Evolutionary conservation across 257 asterid species (phyloP).

Genomic region (Euphrasia confusa): DNA sequence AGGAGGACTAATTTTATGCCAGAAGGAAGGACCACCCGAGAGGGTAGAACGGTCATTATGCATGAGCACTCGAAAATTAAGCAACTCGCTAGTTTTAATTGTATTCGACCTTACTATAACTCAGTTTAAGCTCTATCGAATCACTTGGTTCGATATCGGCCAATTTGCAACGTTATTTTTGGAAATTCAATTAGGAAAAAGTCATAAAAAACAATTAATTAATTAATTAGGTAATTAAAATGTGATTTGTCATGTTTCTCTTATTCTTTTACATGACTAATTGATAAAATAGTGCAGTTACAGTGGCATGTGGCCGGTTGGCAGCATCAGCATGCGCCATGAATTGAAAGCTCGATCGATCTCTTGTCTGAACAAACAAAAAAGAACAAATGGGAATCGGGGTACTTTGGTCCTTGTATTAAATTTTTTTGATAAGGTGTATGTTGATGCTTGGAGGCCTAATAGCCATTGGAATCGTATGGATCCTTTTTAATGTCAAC

Average conservation of each 20-base stretch:
- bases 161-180: too few species aligned
- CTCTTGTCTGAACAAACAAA: neutral
- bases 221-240: too few species aligned
- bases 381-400: neutral
- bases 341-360: neutral
- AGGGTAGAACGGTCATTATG: neutral
- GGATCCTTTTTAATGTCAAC: slow-evolving; percentile 21
- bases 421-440: neutral
- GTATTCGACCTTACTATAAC: too few species aligned
- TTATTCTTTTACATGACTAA: neutral
- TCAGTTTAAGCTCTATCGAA: too few species aligned
- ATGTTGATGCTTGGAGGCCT: neutral
- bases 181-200: too few species aligned
- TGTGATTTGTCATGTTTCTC: neutral
- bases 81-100: too few species aligned
- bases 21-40: neutral
- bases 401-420: slow-evolving; percentile 13
- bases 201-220: too few species aligned
- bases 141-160: too few species aligned
- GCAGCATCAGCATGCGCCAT: slow-evolving; percentile 1
- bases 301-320: neutral
- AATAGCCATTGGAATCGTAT: slow-evolving; percentile 13
- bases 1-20: too few species aligned
- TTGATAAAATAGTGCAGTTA: too few species aligned
- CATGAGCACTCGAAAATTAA: neutral